Evolutionary conservation across 192 early-diverging fungal species (phyloP).

Genomic region (Coemansia sp.): DNA sequence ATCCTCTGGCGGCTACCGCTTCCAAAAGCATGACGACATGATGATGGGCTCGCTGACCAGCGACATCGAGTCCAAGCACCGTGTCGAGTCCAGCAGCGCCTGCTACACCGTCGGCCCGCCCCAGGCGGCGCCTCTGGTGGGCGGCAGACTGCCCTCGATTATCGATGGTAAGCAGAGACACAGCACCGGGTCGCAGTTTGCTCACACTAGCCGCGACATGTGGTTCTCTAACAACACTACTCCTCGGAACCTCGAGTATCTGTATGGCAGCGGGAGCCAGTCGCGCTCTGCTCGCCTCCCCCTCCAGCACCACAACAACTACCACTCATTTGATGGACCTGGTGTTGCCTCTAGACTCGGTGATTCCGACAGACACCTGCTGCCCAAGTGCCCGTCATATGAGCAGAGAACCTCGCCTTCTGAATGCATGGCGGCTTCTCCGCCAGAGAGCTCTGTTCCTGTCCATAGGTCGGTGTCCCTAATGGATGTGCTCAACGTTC

Average conservation of each 20-base stretch:
- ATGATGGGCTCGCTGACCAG: no score
- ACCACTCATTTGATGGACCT: neutral
- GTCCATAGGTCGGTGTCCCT: constrained; percentile 43
- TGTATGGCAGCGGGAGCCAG: constrained; percentile 15
- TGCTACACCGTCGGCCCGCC: no score
- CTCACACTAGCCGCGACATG: constrained; percentile 43
- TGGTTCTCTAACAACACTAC: constrained; percentile 35
- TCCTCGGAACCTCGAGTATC: constrained; percentile 34
- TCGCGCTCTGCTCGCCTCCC: constrained; percentile 11
- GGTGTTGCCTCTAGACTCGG: no score
- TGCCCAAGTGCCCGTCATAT: no score
- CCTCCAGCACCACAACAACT: neutral
- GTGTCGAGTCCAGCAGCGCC: no score
- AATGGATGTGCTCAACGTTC: constrained; percentile 47
- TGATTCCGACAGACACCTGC: no score
- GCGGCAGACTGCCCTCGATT: no score
- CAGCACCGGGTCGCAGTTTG: constrained; percentile 9
- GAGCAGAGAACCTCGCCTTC: no score
- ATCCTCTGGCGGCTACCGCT: constrained; percentile 1
- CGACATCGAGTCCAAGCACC: no score
- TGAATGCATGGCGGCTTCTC: neutral
- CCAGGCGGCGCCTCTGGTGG: no score
- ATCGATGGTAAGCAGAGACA: neutral
- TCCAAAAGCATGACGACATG: no score
- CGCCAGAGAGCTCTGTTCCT: neutral